phyloP scores from a whole-genome alignment of 2,329 filamentous ascomycete species.

The Xylaria sp. region DNA sequence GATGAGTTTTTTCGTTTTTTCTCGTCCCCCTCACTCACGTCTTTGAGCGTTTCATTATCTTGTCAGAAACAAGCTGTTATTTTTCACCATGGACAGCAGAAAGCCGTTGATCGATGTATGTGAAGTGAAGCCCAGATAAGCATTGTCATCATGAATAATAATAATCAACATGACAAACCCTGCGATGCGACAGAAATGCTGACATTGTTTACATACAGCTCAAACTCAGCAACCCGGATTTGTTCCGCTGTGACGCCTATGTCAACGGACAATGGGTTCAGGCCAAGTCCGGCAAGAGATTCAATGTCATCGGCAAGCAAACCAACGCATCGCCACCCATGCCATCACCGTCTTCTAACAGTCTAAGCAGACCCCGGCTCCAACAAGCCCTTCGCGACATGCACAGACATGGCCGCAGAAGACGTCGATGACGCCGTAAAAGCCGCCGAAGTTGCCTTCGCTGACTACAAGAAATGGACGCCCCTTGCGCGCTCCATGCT shows the following conservation, averaged over 20 bases:
- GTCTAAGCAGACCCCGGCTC: constrained; percentile 40
- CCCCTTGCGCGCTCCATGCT: constrained; percentile 57
- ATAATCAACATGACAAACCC: neutral
- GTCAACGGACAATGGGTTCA: constrained; percentile 51
- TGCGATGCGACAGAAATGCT: neutral
- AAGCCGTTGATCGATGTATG: constrained; percentile 16
- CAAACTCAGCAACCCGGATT: constrained; percentile 47
- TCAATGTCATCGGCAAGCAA: constrained; percentile 47
- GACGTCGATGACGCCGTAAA: constrained; percentile 59
- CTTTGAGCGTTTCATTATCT: neutral
- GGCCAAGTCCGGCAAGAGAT: constrained; percentile 51
- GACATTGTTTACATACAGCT: constrained; percentile 17
- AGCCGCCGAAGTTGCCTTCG: constrained; percentile 54
- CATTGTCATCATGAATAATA: neutral
- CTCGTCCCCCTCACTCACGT: neutral
- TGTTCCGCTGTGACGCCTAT: constrained; percentile 49
- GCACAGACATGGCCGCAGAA: constrained; percentile 43
- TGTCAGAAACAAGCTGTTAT: neutral
- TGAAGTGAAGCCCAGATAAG: neutral
- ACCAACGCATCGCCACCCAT: neutral
- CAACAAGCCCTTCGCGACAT: constrained; percentile 38
- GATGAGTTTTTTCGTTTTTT: neutral
- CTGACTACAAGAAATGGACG: constrained; percentile 53
- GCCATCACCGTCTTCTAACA: neutral
- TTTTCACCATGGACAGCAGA: neutral